Evolutionary conservation across 768 basidiomycete genomes (phyloP).

Genomic region (Tubosaeta sp.): DNA sequence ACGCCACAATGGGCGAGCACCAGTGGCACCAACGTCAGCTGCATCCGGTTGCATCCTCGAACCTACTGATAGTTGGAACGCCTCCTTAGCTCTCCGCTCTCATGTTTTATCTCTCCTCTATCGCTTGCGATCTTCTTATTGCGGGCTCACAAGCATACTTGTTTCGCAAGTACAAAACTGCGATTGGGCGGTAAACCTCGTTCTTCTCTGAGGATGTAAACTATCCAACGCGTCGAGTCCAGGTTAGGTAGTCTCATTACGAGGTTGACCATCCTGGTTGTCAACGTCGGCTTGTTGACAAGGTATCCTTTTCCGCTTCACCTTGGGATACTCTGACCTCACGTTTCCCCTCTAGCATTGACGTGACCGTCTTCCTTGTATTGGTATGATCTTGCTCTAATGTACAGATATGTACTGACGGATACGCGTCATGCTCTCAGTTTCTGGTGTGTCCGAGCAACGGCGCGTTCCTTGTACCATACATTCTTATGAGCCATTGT

Average conservation of each 20-base stretch:
- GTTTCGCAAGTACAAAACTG: slow-evolving; percentile 28
- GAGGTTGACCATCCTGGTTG: slow-evolving; percentile 30
- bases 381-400: slow-evolving; percentile 9
- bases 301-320: slow-evolving; percentile 18
- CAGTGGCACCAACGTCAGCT: slow-evolving; percentile 29
- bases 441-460: slow-evolving; percentile 35
- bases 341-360: slow-evolving; percentile 18
- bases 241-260: slow-evolving; percentile 33
- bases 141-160: slow-evolving; percentile 33
- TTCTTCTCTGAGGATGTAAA: not conserved
- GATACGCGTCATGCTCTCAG: slow-evolving; percentile 7
- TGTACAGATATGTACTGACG: not conserved
- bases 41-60: not conserved
- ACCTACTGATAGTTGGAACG: not conserved
- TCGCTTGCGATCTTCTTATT: slow-evolving; percentile 32
- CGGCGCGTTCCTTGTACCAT: slow-evolving; percentile 34
- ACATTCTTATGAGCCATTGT: slow-evolving; percentile 38
- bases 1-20: slow-evolving; percentile 33
- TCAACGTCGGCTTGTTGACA: slow-evolving; percentile 35
- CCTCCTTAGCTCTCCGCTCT: slow-evolving; percentile 26
- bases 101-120: slow-evolving; percentile 31
- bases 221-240: not conserved
- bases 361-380: slow-evolving; percentile 26
- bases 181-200: slow-evolving; percentile 24
- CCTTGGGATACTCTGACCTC: not conserved